phyloP scores from a whole-genome alignment of 768 basidiomycete genomes.

The Rhodotorula paludigena region DNA sequence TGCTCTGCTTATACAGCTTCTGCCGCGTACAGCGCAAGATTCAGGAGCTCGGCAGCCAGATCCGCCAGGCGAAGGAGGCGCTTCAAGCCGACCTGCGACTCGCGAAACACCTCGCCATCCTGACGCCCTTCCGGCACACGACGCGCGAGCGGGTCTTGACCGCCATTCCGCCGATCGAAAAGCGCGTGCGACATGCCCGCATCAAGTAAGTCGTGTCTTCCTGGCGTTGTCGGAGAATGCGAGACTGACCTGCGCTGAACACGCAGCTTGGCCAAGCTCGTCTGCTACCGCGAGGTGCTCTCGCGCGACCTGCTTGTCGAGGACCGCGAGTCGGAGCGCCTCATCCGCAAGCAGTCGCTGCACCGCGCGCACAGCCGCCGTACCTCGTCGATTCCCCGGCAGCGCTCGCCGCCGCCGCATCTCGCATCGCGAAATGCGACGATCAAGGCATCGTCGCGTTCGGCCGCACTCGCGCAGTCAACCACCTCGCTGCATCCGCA shows the following conservation, averaged over 20 bases:
- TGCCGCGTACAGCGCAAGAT: conserved; percentile 59
- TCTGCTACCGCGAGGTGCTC: conserved; percentile 72
- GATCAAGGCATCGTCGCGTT: not conserved
- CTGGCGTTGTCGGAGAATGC: fast-evolving
- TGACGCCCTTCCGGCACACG: conserved; percentile 79
- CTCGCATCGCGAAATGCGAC: not conserved
- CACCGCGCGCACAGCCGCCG: conserved; percentile 11
- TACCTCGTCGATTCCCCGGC: conserved; percentile 1
- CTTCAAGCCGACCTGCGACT: conserved; percentile 67
- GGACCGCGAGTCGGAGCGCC: conserved; percentile 35
- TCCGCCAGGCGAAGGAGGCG: conserved; percentile 56
- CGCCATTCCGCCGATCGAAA: conserved; percentile 61
- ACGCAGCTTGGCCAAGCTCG: conserved; percentile 56
- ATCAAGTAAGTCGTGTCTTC: conserved; percentile 19
- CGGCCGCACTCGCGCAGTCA: conserved; percentile 3
- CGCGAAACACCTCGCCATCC: conserved; percentile 71
- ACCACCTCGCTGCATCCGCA: conserved; percentile 4
- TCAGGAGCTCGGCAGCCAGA: conserved; percentile 59
- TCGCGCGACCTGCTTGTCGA: conserved; percentile 60
- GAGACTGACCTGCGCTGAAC: not conserved
- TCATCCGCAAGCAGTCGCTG: conserved; percentile 19
- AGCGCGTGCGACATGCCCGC: conserved; percentile 54
- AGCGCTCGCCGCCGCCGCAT: not conserved
- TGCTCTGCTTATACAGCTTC: too few relatives aligned
- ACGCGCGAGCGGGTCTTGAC: conserved; percentile 70